A percentile compares a stretch with the other conserved stretches of the same genome.
Evolutionary conservation across 1,284 basidiomycete species (phyloP).

Genomic region (Tilletia horrida): DNA sequence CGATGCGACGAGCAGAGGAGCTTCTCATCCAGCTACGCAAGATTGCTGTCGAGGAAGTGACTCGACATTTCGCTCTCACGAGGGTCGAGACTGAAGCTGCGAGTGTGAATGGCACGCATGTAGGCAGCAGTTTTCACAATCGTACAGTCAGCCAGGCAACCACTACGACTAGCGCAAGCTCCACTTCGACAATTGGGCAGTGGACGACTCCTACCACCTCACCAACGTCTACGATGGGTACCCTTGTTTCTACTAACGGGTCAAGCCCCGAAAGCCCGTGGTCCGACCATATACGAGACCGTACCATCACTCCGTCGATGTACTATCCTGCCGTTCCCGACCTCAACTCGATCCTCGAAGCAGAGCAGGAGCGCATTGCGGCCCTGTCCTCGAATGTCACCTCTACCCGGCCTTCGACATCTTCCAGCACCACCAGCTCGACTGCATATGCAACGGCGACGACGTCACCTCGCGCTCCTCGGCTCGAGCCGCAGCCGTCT

Average conservation of each 20-base stretch:
- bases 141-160: too few species aligned
- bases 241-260: too few species aligned
- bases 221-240: too few species aligned
- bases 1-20: background rate
- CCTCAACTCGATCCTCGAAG: constrained; percentile 8
- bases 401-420: background rate
- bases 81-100: background rate
- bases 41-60: background rate
- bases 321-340: background rate
- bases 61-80: background rate
- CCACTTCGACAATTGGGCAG: too few species aligned
- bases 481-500: background rate
- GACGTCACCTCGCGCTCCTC: background rate
- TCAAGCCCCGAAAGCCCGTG: too few species aligned
- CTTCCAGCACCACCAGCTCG: background rate
- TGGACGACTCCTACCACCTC: too few species aligned
- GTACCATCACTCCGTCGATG: background rate
- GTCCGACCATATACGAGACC: background rate
- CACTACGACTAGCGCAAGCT: too few species aligned
- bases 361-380: constrained; percentile 1
- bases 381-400: background rate
- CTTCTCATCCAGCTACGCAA: background rate
- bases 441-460: background rate
- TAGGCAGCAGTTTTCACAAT: too few species aligned
- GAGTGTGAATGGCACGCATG: background rate